Evolutionary conservation across 805 yeast species (phyloP).

Genomic region (Priceomyces medius): DNA sequence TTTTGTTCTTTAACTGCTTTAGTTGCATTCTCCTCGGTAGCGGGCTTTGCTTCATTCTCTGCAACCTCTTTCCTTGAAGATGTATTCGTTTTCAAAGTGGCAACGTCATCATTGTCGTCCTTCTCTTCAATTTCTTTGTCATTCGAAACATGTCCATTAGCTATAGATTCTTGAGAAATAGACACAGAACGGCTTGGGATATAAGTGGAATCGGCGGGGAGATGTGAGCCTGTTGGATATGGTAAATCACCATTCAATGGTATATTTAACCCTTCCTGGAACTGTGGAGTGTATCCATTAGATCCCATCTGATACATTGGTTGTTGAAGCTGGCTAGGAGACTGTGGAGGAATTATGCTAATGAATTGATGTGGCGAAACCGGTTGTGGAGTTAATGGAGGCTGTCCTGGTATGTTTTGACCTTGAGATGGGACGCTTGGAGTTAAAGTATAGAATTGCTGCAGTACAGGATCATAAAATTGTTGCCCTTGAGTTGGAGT

Average conservation of each 20-base stretch:
- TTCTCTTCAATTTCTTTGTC: not conserved
- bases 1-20: not conserved
- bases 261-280: not conserved
- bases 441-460: conserved; percentile 40
- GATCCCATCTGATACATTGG: conserved; percentile 14
- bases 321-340: conserved; percentile 10
- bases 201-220: not conserved
- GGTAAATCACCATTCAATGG: conserved; percentile 15
- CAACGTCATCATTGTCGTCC: conserved; percentile 9
- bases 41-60: not conserved
- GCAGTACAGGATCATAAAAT: conserved; percentile 45
- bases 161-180: not conserved
- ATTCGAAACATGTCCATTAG: not conserved
- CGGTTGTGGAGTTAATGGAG: conserved; percentile 28
- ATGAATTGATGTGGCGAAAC: conserved; percentile 14
- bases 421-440: conserved; percentile 31
- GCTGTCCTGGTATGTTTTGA: conserved; percentile 19
- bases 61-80: not conserved
- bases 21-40: not conserved
- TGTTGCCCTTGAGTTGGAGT: conserved; percentile 34
- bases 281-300: conserved; percentile 17
- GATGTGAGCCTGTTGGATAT: conserved; percentile 13
- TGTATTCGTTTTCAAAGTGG: conserved; percentile 8
- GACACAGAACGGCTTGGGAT: not conserved
- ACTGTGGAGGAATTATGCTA: conserved; percentile 18